Conservation (phyloP, 164 flowering plant species). For the Vitis cinerea region DNA sequence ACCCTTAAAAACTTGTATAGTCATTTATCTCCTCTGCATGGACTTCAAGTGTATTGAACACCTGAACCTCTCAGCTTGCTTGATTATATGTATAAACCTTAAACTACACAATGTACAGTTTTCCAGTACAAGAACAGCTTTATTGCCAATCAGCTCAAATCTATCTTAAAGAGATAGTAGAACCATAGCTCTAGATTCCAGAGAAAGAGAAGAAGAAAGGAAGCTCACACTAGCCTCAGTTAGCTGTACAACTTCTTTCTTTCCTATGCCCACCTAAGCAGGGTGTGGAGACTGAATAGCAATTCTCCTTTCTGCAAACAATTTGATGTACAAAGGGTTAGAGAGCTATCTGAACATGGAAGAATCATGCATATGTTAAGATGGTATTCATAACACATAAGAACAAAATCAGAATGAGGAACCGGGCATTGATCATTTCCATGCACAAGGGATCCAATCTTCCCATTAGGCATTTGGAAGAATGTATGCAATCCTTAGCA, state of each 20-base stretch:
- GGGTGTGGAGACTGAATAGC: constrained; percentile 49
- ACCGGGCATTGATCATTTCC: too few species aligned
- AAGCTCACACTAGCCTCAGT: constrained; percentile 60
- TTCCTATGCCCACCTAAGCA: constrained; percentile 28
- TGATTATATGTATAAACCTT: constrained; percentile 38
- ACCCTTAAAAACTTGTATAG: constrained; percentile 23
- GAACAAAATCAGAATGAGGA: background rate
- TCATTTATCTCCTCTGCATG: constrained; percentile 24
- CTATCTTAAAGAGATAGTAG: constrained; percentile 23
- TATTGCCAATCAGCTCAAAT: constrained; percentile 28
- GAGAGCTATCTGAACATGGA: background rate
- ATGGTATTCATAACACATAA: too few species aligned
- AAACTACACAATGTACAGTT: constrained; percentile 63
- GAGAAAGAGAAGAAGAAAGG: constrained; percentile 20
- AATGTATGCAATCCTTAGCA: too few species aligned
- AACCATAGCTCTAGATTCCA: constrained; percentile 16
- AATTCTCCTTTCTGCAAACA: constrained; percentile 57
- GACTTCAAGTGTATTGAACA: constrained; percentile 20
- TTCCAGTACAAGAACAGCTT: constrained; percentile 38
- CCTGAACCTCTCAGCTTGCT: constrained; percentile 29
- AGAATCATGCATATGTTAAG: background rate
- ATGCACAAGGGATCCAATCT: too few species aligned
- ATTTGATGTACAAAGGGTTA: background rate
- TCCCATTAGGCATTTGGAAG: too few species aligned
- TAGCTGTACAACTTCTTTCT: constrained; percentile 57